Conservation (phyloP, 495 filamentous ascomycete species). For the Talaromyces stipitatus region DNA sequence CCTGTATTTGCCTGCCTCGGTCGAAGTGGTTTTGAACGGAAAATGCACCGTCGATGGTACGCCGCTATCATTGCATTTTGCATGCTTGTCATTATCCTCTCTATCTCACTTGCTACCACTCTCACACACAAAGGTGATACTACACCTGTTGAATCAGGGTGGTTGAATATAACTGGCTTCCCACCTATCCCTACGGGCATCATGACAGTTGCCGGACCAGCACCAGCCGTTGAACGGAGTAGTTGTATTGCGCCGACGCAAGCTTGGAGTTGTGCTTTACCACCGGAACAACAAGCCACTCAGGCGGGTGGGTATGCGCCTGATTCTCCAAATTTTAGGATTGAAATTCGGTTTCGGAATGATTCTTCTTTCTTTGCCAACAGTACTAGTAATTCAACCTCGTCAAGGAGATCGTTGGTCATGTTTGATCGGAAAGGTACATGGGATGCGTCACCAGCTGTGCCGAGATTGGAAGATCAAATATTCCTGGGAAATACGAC, state of each 20-base stretch:
- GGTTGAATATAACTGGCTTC: constrained; percentile 78
- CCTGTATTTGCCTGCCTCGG: constrained; percentile 54
- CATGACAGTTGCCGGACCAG: constrained; percentile 62
- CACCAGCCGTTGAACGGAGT: constrained; percentile 46
- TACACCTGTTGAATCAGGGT: constrained; percentile 46
- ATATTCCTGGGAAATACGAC: constrained; percentile 78
- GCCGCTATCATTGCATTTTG: constrained; percentile 44
- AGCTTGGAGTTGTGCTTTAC: constrained; percentile 76
- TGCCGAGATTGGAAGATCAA: constrained; percentile 62
- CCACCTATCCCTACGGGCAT: constrained; percentile 81
- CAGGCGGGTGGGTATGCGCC: constrained; percentile 48
- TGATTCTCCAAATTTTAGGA: constrained; percentile 65
- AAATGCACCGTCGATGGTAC: constrained; percentile 56
- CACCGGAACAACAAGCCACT: constrained; percentile 60
- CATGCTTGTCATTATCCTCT: constrained; percentile 50
- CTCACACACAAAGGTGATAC: constrained; percentile 43
- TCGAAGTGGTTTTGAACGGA: constrained; percentile 52
- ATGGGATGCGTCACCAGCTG: constrained; percentile 44
- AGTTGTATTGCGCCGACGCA: constrained; percentile 62
- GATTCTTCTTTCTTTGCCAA: constrained; percentile 40
- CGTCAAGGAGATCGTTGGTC: constrained; percentile 3
- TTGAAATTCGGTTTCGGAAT: constrained; percentile 76
- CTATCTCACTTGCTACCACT: constrained; percentile 51
- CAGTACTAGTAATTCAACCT: constrained; percentile 24
- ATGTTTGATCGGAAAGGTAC: constrained; percentile 7